phyloP scores from a whole-genome alignment of 768 basidiomycete genomes.

The Cystobasidium ongulense region DNA sequence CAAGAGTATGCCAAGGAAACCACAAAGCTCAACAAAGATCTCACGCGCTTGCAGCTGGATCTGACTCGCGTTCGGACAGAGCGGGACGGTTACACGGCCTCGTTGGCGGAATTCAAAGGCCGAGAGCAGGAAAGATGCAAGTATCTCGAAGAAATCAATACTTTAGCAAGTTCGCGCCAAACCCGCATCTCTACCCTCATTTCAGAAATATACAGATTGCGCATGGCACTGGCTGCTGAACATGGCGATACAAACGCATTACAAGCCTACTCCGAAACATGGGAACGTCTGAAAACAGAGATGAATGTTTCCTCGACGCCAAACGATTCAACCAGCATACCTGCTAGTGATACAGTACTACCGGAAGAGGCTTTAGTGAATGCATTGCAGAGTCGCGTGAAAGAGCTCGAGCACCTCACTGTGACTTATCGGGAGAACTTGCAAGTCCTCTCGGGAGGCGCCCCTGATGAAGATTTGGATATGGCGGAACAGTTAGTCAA shows the following conservation, averaged over 20 bases:
- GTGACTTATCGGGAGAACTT: constrained; percentile 23
- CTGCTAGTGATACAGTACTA: constrained; percentile 25
- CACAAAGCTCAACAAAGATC: constrained; percentile 49
- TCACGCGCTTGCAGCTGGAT: constrained; percentile 44
- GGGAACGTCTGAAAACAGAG: neutral
- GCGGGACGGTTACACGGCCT: constrained; percentile 57
- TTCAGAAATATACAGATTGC: constrained; percentile 65
- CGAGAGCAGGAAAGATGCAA: constrained; percentile 57
- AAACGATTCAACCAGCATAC: neutral
- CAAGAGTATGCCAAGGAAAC: constrained; percentile 50
- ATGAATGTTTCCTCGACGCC: neutral
- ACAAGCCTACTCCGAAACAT: constrained; percentile 47
- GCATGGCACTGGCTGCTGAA: constrained; percentile 66
- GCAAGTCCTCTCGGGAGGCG: constrained; percentile 29
- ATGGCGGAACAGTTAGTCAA: constrained; percentile 49
- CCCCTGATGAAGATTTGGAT: constrained; percentile 53
- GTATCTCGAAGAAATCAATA: constrained; percentile 59
- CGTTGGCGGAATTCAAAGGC: constrained; percentile 61
- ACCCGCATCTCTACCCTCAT: constrained; percentile 64
- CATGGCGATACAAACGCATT: constrained; percentile 64
- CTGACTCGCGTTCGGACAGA: constrained; percentile 46
- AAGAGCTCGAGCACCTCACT: constrained; percentile 53
- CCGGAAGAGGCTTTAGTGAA: constrained; percentile 37
- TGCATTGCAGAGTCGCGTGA: constrained; percentile 55
- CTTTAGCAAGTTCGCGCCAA: constrained; percentile 60